These are phyloP conservation scores for Psilocybe mexicana DNA, from an alignment of 1,284 basidiomycete genomes.

Conservation along the genomic window DNA sequence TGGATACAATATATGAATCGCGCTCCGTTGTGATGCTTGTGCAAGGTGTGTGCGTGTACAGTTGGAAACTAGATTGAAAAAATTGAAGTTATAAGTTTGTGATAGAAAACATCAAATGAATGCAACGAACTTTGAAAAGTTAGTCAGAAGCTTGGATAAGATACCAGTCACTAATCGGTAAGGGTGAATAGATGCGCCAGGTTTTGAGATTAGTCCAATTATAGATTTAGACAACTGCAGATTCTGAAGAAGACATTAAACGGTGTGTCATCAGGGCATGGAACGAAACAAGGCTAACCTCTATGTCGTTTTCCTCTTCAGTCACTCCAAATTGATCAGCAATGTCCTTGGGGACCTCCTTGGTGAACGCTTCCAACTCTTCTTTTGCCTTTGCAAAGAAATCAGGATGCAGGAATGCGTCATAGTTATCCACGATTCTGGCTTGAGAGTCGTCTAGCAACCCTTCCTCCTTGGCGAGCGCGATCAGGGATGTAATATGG, in stretches of 20 bases:
- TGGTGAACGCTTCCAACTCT: conserved; percentile 39
- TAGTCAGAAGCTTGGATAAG: conserved; percentile 45
- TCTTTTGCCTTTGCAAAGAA: conserved; percentile 41
- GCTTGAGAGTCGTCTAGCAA: conserved; percentile 48
- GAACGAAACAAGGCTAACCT: conserved; percentile 24
- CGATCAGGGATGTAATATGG: conserved; percentile 51
- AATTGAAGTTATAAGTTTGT: not conserved
- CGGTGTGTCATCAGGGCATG: not conserved
- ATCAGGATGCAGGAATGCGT: conserved; percentile 45
- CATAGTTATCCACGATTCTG: conserved; percentile 48
- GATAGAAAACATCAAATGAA: not conserved
- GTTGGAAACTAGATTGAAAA: conserved; percentile 39
- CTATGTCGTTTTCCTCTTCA: conserved; percentile 35
- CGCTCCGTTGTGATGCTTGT: conserved; percentile 33
- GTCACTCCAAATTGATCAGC: conserved; percentile 32
- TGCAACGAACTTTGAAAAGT: conserved; percentile 39
- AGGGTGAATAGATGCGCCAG: conserved; percentile 55
- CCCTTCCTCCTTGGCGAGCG: conserved; percentile 48
- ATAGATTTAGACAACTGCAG: conserved; percentile 43
- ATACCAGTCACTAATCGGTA: conserved; percentile 58
- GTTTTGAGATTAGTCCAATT: conserved; percentile 47
- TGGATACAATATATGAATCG: conserved; percentile 45
- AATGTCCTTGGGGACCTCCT: conserved; percentile 48
- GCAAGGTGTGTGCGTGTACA: conserved; percentile 54
- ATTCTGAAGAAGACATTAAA: conserved; percentile 29